Conservation (phyloP, 2,329 filamentous ascomycete species). For the Fusarium piperis region DNA sequence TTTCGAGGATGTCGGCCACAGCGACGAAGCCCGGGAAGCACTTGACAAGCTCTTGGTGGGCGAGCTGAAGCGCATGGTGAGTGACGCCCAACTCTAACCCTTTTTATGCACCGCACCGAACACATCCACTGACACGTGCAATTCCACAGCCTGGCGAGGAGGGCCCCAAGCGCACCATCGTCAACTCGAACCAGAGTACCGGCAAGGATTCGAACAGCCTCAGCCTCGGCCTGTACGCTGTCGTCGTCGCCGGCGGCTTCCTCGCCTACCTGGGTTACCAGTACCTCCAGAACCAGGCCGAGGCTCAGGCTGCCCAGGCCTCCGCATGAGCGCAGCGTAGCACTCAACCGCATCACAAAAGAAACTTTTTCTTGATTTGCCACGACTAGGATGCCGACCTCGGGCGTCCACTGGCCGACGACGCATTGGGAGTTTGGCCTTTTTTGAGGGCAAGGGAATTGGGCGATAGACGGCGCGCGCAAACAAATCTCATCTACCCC, state of each 20-base stretch:
- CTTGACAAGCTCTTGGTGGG: conserved; percentile 81
- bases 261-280: conserved; percentile 85
- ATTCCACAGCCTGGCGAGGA: conserved; percentile 77
- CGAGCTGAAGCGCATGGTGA: conserved; percentile 81
- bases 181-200: conserved; percentile 60
- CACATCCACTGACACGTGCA: conserved; percentile 35
- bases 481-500: conserved; percentile 9
- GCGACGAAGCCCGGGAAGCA: conserved; percentile 96
- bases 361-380: conserved; percentile 17
- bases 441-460: conserved; percentile 11
- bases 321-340: conserved; percentile 45
- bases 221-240: conserved; percentile 82
- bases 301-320: conserved; percentile 31
- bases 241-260: conserved; percentile 80
- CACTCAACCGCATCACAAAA: conserved; percentile 17
- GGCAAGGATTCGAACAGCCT: conserved; percentile 63
- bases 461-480: conserved; percentile 38
- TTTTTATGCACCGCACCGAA: background rate
- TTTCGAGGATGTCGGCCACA: conserved; percentile 99
- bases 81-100: conserved; percentile 40
- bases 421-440: conserved; percentile 42
- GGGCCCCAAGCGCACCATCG: conserved; percentile 64
- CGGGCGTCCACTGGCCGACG: conserved; percentile 15
- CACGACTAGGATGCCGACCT: conserved; percentile 30
- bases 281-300: conserved; percentile 74